Evolutionary conservation across 2,329 filamentous ascomycete species (phyloP), one percentile per base, ranked within the genome.

Genomic region (Mycosphaerella sp.): DNA sequence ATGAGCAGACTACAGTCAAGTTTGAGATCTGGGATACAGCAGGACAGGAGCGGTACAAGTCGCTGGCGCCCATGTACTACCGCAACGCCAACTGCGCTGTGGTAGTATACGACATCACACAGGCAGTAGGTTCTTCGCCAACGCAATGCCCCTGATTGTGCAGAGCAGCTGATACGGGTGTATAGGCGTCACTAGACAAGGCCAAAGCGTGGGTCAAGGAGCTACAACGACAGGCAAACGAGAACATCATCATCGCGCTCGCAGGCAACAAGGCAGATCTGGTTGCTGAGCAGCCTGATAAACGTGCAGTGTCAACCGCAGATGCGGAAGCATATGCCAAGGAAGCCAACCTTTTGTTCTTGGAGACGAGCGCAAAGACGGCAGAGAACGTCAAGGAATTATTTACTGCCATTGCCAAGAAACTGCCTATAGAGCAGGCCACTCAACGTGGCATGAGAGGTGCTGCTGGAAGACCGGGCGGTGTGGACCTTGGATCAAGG

Each of bases 21-120:
- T 98, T 98, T 68, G 93, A 98, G 75, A 98, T 98, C 69, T 98
- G 93, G 90, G 90, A 96, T 73, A 98, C 93, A 8, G 93, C 93
- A 58, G 93, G 93, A 58, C 93, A 98, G 75, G 93, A 98, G 75
- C 84, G 94, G 68, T 98, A 97, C 81, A 97, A 97, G 79, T 97
- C 93, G 10, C 79, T 98, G 61, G 93, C 93, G 30, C 93, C 93
- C 64, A 98, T 98, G 93, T 98, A 98, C 79, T 98, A 98, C 76
- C 80, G 94, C 65, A 98, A 98, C 71, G 94, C 94, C 63, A 97
- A 98, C 81, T 97, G 93, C 75, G 93, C 94, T 53, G 91, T 98
- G 28, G 91, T 98, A 43, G 93, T 98, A 61, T 98, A 98, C 73
- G 93, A 98, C 74, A 97, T 98, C 68, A 98, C 93, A 67, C 93